Conservation (phyloP, 805 yeast genomes). For the Saturnispora serradocipensis region DNA sequence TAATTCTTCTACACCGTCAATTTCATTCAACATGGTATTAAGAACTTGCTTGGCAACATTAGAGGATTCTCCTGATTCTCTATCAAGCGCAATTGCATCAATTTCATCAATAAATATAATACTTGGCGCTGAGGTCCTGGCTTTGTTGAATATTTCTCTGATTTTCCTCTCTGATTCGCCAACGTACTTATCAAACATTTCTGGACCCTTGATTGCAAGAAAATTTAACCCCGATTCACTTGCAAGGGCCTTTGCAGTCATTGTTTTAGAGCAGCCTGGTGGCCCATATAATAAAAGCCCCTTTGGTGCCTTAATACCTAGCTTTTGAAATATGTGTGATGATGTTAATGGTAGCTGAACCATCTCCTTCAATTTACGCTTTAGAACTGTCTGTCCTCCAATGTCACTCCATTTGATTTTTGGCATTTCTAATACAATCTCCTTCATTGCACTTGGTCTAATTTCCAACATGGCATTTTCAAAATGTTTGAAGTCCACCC, state of each 20-base stretch:
- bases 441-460: constrained; percentile 95
- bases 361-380: constrained; percentile 76
- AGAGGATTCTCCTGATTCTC: constrained; percentile 54
- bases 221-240: constrained; percentile 92
- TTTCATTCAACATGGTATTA: constrained; percentile 85
- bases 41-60: constrained; percentile 76
- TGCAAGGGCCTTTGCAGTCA: constrained; percentile 92
- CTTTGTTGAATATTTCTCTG: constrained; percentile 86
- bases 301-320: constrained; percentile 86
- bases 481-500: constrained; percentile 49
- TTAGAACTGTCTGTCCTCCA: constrained; percentile 86
- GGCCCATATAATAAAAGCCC: constrained; percentile 95
- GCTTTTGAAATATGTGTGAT: constrained; percentile 57
- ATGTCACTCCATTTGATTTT: constrained; percentile 89
- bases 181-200: constrained; percentile 84
- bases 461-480: constrained; percentile 67
- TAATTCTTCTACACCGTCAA: constrained; percentile 94
- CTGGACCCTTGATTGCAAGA: constrained; percentile 95
- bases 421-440: constrained; percentile 88
- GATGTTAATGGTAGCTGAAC: constrained; percentile 87
- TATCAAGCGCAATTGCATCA: constrained; percentile 79
- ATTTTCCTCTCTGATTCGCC: constrained; percentile 95
- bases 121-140: constrained; percentile 89
- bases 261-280: constrained; percentile 94
- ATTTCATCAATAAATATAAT: constrained; percentile 94